A percentile compares a stretch with the other conserved stretches of the same genome.
phyloP scores from a whole-genome alignment of 2,329 filamentous ascomycete genomes.

The Pestalotiopsis sp. region DNA sequence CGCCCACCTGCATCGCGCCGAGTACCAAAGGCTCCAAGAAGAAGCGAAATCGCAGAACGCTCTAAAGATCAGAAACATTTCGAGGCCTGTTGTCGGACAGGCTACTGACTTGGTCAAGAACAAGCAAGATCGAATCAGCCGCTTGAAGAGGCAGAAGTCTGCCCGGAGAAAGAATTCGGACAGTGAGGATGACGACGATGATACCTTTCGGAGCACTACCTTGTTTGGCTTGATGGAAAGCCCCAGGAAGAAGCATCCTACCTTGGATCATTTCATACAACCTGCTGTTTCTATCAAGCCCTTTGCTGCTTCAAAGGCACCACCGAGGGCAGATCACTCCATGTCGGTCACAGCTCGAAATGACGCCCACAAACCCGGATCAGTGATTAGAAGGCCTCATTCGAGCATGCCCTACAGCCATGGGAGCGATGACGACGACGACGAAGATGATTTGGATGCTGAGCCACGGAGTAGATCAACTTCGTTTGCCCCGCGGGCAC shows the following conservation, averaged over 20 bases:
- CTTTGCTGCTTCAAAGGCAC: not conserved
- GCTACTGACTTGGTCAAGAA: slow-evolving; percentile 38
- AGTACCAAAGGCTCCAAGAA: slow-evolving; percentile 70
- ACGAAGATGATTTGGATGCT: slow-evolving; percentile 11
- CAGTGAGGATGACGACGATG: slow-evolving; percentile 28
- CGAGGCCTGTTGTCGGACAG: slow-evolving; percentile 50
- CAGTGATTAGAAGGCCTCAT: not conserved
- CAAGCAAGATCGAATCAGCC: slow-evolving; percentile 37
- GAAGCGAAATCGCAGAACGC: slow-evolving; percentile 58
- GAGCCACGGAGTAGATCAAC: not conserved
- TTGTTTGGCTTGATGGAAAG: slow-evolving; percentile 47
- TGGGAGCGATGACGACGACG: not conserved
- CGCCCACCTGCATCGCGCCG: slow-evolving; percentile 74
- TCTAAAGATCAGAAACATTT: slow-evolving; percentile 51
- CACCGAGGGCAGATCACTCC: not conserved
- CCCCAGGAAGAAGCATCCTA: slow-evolving; percentile 32
- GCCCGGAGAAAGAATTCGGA: slow-evolving; percentile 26
- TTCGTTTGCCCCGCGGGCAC: not conserved
- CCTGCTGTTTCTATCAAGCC: not conserved
- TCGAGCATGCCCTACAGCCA: not conserved
- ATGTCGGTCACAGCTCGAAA: not conserved
- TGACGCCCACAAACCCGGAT: too few species aligned
- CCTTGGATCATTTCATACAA: slow-evolving; percentile 21
- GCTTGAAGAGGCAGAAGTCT: slow-evolving; percentile 37
- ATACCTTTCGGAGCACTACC: slow-evolving; percentile 31